Evolutionary conservation across 1,284 basidiomycete species (phyloP).

Genomic region (Malassezia sp.): DNA sequence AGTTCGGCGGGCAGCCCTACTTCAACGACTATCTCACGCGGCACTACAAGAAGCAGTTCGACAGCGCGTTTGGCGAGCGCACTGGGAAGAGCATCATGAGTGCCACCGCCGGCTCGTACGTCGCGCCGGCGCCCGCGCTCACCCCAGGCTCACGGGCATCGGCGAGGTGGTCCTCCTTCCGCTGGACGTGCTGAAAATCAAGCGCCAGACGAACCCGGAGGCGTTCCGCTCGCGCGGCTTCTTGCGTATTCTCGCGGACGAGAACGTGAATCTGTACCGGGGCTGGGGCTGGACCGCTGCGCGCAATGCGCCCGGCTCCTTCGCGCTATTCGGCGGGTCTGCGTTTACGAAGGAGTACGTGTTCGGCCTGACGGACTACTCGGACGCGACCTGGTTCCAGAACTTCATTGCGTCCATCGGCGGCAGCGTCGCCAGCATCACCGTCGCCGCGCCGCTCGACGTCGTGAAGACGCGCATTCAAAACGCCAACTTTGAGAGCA

Average conservation of each 20-base stretch:
- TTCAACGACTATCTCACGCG: constrained; percentile 81
- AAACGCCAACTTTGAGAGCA: constrained; percentile 90
- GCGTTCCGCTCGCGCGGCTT: constrained; percentile 56
- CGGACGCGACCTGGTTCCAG: constrained; percentile 82
- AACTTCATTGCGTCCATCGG: constrained; percentile 68
- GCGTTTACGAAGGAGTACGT: constrained; percentile 87
- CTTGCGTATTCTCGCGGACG: constrained; percentile 77
- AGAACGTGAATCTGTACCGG: constrained; percentile 77
- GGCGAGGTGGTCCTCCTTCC: constrained; percentile 93
- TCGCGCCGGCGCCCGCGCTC: too few species aligned
- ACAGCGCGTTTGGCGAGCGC: constrained; percentile 78
- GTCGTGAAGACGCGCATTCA: constrained; percentile 80
- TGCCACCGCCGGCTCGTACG: constrained; percentile 70
- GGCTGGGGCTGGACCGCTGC: constrained; percentile 99
- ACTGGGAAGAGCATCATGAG: constrained; percentile 93
- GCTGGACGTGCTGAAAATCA: constrained; percentile 93
- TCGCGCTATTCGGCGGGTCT: constrained; percentile 83
- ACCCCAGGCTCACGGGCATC: constrained; percentile 54
- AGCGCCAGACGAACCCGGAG: constrained; percentile 54
- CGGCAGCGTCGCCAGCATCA: constrained; percentile 88
- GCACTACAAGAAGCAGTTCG: constrained; percentile 66
- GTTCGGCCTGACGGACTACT: constrained; percentile 78
- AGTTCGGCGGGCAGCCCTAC: constrained; percentile 96
- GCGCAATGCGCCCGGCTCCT: constrained; percentile 87
- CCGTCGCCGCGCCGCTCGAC: constrained; percentile 88